Conservation (phyloP, 2,329 filamentous ascomycete species). For the Hypomyces perniciosus region DNA sequence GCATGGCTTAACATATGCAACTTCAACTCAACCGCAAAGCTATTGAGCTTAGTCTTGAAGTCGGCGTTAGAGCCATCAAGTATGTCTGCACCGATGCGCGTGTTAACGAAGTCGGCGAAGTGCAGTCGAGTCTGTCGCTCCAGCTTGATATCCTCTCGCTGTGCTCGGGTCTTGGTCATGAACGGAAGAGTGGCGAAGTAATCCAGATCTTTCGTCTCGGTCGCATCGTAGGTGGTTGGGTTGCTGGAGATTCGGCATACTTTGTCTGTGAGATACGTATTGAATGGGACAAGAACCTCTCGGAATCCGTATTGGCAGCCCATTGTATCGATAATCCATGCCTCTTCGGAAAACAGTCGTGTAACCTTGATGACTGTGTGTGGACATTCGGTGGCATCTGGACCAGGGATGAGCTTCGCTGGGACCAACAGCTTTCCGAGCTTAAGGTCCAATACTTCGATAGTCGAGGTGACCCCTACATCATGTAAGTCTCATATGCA, state of each 20-base stretch:
- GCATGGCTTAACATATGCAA: background rate
- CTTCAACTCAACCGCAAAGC: background rate
- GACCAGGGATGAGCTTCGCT: constrained; percentile 6
- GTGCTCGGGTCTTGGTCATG: constrained; percentile 3
- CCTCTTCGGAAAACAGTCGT: background rate
- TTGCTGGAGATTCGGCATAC: background rate
- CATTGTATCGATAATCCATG: constrained; percentile 14
- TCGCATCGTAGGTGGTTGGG: constrained; percentile 1
- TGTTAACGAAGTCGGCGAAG: constrained; percentile 11
- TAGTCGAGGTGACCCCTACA: background rate
- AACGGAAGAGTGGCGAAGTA: constrained; percentile 2
- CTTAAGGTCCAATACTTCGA: background rate
- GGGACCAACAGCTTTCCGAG: background rate
- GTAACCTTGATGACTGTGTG: constrained; percentile 8
- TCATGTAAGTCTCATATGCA: too few relatives aligned
- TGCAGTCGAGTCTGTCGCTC: constrained; percentile 11
- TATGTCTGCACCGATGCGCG: background rate
- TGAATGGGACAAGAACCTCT: constrained; percentile 11
- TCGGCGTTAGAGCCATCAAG: constrained; percentile 11
- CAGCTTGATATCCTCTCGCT: constrained; percentile 1
- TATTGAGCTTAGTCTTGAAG: constrained; percentile 8
- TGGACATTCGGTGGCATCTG: background rate
- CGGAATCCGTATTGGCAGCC: constrained; percentile 16
- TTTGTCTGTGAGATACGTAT: constrained; percentile 11
- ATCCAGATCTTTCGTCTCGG: constrained; percentile 13